Base-by-base conservation (phyloP, 2,329 filamentous ascomycete species). In the Dactylonectria estremocensis region DNA sequence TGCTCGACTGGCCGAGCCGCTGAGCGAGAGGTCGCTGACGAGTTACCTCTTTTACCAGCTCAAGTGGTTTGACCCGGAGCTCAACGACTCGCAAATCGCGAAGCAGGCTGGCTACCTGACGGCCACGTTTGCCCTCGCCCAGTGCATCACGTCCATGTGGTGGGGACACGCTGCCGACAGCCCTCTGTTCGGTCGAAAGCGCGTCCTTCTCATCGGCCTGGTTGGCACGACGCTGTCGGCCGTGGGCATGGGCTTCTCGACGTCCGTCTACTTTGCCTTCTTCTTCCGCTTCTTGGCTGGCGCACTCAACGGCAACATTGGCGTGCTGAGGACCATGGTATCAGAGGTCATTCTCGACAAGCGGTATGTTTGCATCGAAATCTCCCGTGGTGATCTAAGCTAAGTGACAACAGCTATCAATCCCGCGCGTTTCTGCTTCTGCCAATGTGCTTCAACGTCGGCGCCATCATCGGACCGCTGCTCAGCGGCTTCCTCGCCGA, bases 1-100 rank as follows among this genome's bases (percentile, higher is more conserved):
- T 11, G 69, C 71, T 5, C 73, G 76, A 3, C 69, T 77, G n/a
- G 76, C 75, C 7, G 76, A 77, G 33, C 75, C 75, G 8, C 53
- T 77, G 61, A 71, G 71, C 33, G 73, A 76, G n/a, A 65, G 72
- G 3, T 75, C 76, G 5, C 66, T 70, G 6, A 68, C 68, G 14
- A 62, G 65, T 10, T 70, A 70, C 16, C 61, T 68, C 16, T 70
- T 68, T 35, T 68, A 68, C 18, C 65, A 69, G n/a, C 48, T 82
- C 40, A 45, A 46, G 24, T 59, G 62, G 62, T 50, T 64, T 10
- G 40, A 60, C 5, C 43, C 62, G 3, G 40, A 49, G 7, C 40
- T 68, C 14, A 57, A 58, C 2, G 20, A 57, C 6, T 53, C 66
- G 24, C 50, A 68, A 18, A 64, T 76, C 16, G 67, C 72, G 8